Base-by-base conservation (phyloP, 352 stramenopile species). In the Aphanomyces cochlioides region DNA sequence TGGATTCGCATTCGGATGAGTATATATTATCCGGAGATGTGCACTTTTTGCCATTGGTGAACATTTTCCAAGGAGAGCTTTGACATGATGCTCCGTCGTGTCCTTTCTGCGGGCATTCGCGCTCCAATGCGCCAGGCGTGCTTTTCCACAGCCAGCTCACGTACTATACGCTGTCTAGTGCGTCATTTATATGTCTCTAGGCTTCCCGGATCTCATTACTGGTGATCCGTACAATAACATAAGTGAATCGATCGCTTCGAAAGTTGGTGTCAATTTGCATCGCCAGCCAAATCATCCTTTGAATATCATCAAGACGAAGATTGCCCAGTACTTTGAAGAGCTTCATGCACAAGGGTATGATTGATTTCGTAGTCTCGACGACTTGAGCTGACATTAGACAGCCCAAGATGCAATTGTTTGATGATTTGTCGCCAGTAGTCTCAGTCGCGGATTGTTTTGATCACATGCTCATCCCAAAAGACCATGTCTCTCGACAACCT, bases 241-340 rank as follows among this genome's bases (percentile, higher is more conserved):
- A 15, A 77, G 83, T 57, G 79, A 90, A 47, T 85, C 81, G 17
- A 95, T 97, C 47, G 85, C 84, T 19, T 74, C 79, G 58, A 97
- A 97, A 73, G 93, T 97, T 57, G 91, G 90, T 43, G 76, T 83
- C 45, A 96, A 96, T 67, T 65, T 97, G 69, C 91, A 97, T 77
- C 79, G 76, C 28, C 74, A 90, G 74, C 78, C 80, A 47, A 81
- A 96, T 69, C 91, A 97, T 74, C 91, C 91, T 65, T 78, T 97
- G 60, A 88, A 95, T 73, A 97, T 97, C 70, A 97, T 97, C 73
- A 97, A 97, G 77, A 90, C 82, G 66, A 96, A 90, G 77, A 97
- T 97, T 74, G 89, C 96, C 69, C 64, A 75, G 37, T 97, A 96
- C 77, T 97, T 97, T 73, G 78, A 93, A 54, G 72, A 82, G n/a